Conservation (phyloP, 352 stramenopile species). For the Globisporangium sylvaticum region DNA sequence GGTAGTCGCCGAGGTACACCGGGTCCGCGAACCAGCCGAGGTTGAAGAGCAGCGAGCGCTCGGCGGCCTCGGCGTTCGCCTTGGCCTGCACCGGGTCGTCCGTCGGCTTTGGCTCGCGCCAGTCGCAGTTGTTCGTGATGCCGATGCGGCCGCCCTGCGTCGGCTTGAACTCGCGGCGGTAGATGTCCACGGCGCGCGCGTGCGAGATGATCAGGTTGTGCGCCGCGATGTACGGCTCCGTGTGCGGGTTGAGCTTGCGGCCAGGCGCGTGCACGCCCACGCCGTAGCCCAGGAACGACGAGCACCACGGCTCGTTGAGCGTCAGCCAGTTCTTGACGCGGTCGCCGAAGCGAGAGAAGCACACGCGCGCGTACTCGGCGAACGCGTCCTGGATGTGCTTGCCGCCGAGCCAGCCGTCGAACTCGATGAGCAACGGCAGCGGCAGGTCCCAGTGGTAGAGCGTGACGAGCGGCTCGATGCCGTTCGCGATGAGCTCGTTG, state of each 20-base stretch:
- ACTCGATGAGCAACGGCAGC: constrained; percentile 74
- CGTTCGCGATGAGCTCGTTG: constrained; percentile 72
- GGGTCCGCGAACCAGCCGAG: constrained; percentile 92
- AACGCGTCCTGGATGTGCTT: constrained; percentile 59
- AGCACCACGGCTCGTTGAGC: constrained; percentile 91
- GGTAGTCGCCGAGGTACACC: constrained; percentile 91
- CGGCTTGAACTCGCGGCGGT: constrained; percentile 74
- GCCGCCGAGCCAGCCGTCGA: constrained; percentile 59
- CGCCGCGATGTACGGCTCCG: constrained; percentile 79
- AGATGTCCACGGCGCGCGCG: constrained; percentile 79
- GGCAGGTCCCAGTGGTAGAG: constrained; percentile 97
- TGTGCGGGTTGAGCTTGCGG: constrained; percentile 34
- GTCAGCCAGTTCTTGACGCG: constrained; percentile 93
- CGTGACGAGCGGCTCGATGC: constrained; percentile 89
- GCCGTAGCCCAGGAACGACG: constrained; percentile 83
- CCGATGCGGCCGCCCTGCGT: constrained; percentile 78
- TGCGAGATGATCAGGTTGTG: constrained; percentile 91
- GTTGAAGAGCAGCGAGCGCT: constrained; percentile 84
- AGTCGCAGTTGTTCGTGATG: constrained; percentile 91
- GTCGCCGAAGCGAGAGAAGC: constrained; percentile 89
- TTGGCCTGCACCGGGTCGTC: constrained; percentile 46
- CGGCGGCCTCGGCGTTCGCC: constrained; percentile 55
- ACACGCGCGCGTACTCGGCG: constrained; percentile 85
- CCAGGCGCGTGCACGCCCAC: constrained; percentile 84
- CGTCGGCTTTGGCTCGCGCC: constrained; percentile 66